Base-by-base conservation (phyloP, 1,284 basidiomycete species). In the Macrocybe sp. region DNA sequence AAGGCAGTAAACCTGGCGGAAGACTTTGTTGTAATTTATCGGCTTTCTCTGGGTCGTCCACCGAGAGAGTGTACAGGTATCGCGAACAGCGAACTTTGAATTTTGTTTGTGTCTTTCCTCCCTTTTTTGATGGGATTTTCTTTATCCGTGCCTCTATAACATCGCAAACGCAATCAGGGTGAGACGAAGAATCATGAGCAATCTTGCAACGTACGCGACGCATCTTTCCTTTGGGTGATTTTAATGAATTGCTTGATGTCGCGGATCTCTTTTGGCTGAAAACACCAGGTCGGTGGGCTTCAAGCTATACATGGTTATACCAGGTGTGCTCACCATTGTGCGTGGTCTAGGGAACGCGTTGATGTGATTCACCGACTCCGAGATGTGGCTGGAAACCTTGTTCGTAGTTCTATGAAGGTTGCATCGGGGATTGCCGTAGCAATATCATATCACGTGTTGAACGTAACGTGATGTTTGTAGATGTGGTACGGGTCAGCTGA, bases 221-320 rank as follows among this genome's bases (percentile, higher is more conserved):
- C 85, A 75, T 89, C 86, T 74, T 91, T 92, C 70, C 90, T 85
- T 74, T 87, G 85, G 53, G 96, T 89, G 68, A 96, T 93, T 77
- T 93, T 89, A 72, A 99, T 90, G 81, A 99, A 98, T 70, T 92
- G 79, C 81, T 99, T 99, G 81, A 99, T 98, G 75, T 99, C 96
- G 64, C 82, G 81, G 75, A 99, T 86, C 84, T 98, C 92, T 78
- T 97, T 92, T 55, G 96, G 95, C 96, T 97, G 66, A 2, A 30
- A 16, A 45, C 29, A 41, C 42, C 4, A 46, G 45, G 22, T 49
- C 29, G 22, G 46, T 39, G 41, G 47, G 31, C 7, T 41, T n/a
- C 16, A n/a, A 16, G 29, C n/a, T 36, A 35, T 29, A 28, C 6
- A 37, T 39, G 11, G 14, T 14, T 37, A 37, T 9, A 44, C 39